These are phyloP conservation scores for Ogataea philodendri DNA, from an alignment of 805 yeast species.

Conservation along the genomic window DNA sequence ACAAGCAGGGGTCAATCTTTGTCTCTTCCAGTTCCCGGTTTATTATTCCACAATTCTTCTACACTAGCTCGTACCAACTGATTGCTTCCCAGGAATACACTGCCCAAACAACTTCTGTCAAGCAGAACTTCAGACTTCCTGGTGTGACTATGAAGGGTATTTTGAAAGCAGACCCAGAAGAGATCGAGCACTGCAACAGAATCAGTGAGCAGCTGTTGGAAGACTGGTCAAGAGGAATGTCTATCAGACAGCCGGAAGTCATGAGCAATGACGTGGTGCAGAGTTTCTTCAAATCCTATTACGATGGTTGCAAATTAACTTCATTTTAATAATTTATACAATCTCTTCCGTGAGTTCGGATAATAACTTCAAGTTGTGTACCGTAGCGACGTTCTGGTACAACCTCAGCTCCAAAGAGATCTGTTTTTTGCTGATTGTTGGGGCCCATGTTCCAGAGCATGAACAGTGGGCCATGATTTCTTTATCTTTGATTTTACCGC, in stretches of 20 bases:
- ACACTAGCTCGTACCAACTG: slow-evolving; percentile 10
- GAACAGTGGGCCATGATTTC: slow-evolving; percentile 72
- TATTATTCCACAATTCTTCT: slow-evolving; percentile 20
- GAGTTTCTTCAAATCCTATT: slow-evolving; percentile 18
- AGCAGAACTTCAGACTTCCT: slow-evolving; percentile 15
- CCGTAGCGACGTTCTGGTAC: slow-evolving; percentile 57
- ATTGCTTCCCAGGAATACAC: slow-evolving; percentile 17
- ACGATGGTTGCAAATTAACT: slow-evolving; percentile 18
- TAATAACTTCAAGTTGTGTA: slow-evolving; percentile 59
- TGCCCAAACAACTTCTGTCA: slow-evolving; percentile 4
- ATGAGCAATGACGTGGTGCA: slow-evolving; percentile 7
- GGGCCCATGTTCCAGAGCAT: slow-evolving; percentile 87
- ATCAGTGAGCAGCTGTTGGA: slow-evolving; percentile 20
- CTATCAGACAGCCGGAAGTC: slow-evolving; percentile 3
- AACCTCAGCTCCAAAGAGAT: slow-evolving; percentile 46
- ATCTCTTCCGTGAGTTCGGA: slow-evolving; percentile 33
- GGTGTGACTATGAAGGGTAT: slow-evolving; percentile 21
- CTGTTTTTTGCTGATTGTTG: slow-evolving; percentile 46
- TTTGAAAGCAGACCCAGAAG: slow-evolving; percentile 16
- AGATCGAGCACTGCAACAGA: slow-evolving; percentile 15
- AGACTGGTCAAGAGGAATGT: slow-evolving; percentile 18
- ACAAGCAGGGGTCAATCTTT: slow-evolving; percentile 12
- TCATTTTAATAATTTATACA: slow-evolving; percentile 8
- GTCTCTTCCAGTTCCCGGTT: slow-evolving; percentile 14
- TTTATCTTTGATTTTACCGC: slow-evolving; percentile 63